phyloP scores from a whole-genome alignment of 495 filamentous ascomycete genomes.

The Pyrenopolyporus hunteri region DNA sequence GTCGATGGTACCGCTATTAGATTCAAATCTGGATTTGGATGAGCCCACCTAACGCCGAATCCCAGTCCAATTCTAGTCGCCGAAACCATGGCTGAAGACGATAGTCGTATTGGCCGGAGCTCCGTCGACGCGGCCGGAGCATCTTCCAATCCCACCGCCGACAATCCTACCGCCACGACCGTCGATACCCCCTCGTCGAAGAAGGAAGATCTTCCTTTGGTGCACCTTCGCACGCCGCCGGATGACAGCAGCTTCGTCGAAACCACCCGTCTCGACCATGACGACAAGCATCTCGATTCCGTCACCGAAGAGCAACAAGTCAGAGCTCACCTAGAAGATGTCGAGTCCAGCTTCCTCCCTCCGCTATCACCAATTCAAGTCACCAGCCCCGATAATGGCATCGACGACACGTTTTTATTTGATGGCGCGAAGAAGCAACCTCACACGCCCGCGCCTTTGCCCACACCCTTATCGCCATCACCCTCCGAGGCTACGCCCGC shows the following conservation, averaged over 20 bases:
- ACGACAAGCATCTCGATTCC: conserved; percentile 47
- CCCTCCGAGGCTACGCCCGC: not conserved
- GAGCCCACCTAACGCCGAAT: conserved; percentile 1
- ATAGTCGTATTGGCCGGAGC: conserved; percentile 25
- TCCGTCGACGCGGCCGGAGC: conserved; percentile 4
- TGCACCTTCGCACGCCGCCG: conserved; percentile 21
- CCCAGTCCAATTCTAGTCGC: conserved; percentile 14
- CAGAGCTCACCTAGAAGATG: conserved; percentile 72
- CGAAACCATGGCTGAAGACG: conserved; percentile 40
- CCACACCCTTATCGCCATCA: conserved; percentile 9
- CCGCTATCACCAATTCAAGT: conserved; percentile 56
- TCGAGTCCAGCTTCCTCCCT: conserved; percentile 84
- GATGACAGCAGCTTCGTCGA: conserved; percentile 53
- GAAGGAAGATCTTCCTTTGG: conserved; percentile 18
- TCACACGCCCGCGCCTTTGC: not conserved
- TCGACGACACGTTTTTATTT: conserved; percentile 72
- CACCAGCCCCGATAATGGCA: conserved; percentile 45
- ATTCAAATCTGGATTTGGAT: conserved; percentile 5
- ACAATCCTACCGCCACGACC: not conserved
- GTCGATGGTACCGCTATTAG: conserved; percentile 6
- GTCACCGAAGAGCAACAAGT: conserved; percentile 53
- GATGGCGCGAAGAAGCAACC: conserved; percentile 51
- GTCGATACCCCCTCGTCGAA: conserved; percentile 17
- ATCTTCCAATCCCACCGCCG: not conserved
- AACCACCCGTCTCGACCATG: conserved; percentile 47